Percentiles rank a stretch among this genome's conserved stretches.
phyloP scores from a whole-genome alignment of 495 filamentous ascomycete species.

The Penicillium cataractarum region DNA sequence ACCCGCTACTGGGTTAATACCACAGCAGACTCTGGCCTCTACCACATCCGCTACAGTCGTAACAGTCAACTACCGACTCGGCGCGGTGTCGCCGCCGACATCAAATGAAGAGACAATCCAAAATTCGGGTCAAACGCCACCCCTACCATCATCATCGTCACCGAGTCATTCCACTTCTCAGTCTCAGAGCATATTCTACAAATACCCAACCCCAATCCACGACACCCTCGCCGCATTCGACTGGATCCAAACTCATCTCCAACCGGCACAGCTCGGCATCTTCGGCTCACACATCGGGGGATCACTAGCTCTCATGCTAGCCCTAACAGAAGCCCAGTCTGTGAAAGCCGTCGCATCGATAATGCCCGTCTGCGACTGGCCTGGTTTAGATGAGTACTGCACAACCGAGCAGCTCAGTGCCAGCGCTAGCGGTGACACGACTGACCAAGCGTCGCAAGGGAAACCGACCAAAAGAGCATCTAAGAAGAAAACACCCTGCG shows the following conservation, averaged over 20 bases:
- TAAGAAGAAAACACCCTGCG: slow-evolving; percentile 6
- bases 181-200: slow-evolving; percentile 20
- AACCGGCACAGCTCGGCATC: slow-evolving; percentile 44
- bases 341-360: slow-evolving; percentile 40
- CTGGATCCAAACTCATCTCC: slow-evolving; percentile 40
- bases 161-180: too few relatives aligned
- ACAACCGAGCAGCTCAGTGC: slow-evolving; percentile 1
- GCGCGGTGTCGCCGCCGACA: slow-evolving; percentile 46
- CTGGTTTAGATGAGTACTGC: slow-evolving; percentile 44
- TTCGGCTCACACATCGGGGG: slow-evolving; percentile 60
- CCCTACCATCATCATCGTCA: background rate
- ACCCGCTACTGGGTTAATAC: slow-evolving; percentile 2
- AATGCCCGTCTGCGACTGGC: slow-evolving; percentile 48
- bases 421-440: background rate
- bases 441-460: too few relatives aligned
- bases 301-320: slow-evolving; percentile 59
- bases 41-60: slow-evolving; percentile 40
- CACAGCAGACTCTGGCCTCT: slow-evolving; percentile 32
- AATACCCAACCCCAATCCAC: slow-evolving; percentile 47
- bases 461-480: slow-evolving; percentile 8
- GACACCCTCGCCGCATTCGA: slow-evolving; percentile 46
- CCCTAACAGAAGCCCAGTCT: slow-evolving; percentile 57
- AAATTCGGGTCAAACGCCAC: background rate
- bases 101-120: background rate
- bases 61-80: slow-evolving; percentile 48